A percentile compares a stretch with the other conserved stretches of the same genome.
phyloP scores from a whole-genome alignment of 345 rosid genomes.

The Lagerstroemia speciosa region DNA sequence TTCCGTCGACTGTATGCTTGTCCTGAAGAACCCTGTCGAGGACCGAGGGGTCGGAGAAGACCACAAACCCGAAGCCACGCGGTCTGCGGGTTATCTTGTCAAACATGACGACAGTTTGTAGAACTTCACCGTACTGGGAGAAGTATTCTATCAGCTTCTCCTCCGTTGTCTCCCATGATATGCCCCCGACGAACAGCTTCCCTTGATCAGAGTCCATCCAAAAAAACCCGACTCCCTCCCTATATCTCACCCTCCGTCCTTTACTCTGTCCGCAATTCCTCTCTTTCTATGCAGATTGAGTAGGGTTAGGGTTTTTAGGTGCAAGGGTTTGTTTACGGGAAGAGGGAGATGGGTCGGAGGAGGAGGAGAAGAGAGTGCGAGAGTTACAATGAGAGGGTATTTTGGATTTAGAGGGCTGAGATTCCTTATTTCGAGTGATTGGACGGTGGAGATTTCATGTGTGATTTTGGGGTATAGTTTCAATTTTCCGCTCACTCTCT shows the following conservation, averaged over 20 bases:
- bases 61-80: conserved; percentile 52
- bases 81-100: conserved; percentile 53
- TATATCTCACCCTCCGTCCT: not conserved
- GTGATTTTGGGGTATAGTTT: conserved; percentile 1
- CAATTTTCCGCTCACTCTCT: not conserved
- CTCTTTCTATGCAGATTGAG: conserved; percentile 4
- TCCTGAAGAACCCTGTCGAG: conserved; percentile 47
- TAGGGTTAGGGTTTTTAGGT: conserved; percentile 1
- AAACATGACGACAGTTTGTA: conserved; percentile 38
- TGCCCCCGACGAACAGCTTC: conserved; percentile 56
- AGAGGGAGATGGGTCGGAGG: not conserved
- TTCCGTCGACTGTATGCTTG: conserved; percentile 47
- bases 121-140: conserved; percentile 37
- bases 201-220: conserved; percentile 59
- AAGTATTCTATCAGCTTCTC: conserved; percentile 43
- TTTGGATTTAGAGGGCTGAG: not conserved
- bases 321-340: not conserved
- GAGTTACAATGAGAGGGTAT: not conserved
- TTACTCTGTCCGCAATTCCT: not conserved
- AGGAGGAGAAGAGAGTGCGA: not conserved
- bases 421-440: not conserved
- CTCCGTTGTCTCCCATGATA: conserved; percentile 58
- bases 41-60: conserved; percentile 38
- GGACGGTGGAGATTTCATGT: not conserved
- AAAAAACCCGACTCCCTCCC: not conserved